These are phyloP conservation scores for Asterophora parasitica DNA, from an alignment of 768 basidiomycete species.

Conservation along the genomic window DNA sequence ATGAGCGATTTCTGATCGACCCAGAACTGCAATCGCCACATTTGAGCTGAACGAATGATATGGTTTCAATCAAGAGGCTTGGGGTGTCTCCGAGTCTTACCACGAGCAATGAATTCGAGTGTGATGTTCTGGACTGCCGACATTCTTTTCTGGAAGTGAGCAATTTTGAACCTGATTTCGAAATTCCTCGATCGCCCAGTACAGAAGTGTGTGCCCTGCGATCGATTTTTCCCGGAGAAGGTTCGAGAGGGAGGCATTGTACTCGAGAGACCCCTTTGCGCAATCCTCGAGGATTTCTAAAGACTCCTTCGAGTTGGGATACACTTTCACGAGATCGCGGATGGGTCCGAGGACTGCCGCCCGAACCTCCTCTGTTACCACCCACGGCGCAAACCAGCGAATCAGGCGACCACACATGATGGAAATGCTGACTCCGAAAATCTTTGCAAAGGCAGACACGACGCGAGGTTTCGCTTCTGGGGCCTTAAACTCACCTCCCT, in stretches of 20 bases:
- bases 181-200: slow-evolving; percentile 75
- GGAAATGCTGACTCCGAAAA: no score
- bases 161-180: slow-evolving; percentile 43
- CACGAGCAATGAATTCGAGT: slow-evolving; percentile 63
- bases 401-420: no score
- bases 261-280: slow-evolving; percentile 49
- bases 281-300: slow-evolving; percentile 56
- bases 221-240: slow-evolving; percentile 61
- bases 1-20: slow-evolving; percentile 21
- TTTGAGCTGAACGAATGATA: slow-evolving; percentile 34
- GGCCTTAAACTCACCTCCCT: no score
- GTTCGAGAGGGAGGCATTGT: slow-evolving; percentile 44
- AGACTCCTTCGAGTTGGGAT: slow-evolving; percentile 24
- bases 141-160: slow-evolving; percentile 71
- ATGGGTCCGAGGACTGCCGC: slow-evolving; percentile 49
- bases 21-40: slow-evolving; percentile 51
- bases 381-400: no score
- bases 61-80: slow-evolving; percentile 1
- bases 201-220: slow-evolving; percentile 61
- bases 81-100: slow-evolving; percentile 21
- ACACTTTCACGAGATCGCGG: slow-evolving; percentile 48
- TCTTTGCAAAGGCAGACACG: no score
- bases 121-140: slow-evolving; percentile 47
- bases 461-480: no score
- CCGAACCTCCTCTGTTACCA: no score